Base-by-base conservation (phyloP, 1,139 yeast genomes). In the Debaryomycetaceae sp. region DNA sequence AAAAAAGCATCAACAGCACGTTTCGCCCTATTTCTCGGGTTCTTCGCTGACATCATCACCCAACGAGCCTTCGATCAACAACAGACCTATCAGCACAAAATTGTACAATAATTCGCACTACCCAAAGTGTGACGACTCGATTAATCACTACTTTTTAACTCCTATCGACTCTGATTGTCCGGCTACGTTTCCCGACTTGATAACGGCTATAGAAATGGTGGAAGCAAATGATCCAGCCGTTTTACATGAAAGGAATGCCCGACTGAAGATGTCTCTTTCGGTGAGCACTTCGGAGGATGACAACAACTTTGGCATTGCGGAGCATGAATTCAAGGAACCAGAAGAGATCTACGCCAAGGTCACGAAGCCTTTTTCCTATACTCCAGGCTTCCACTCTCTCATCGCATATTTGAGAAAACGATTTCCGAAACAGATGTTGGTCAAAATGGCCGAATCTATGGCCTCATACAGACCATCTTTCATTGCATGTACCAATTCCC, bases 391-490 rank as follows among this genome's bases (percentile, higher is more conserved):
- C 62, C 97, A 89, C 63, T 81, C 85, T 39, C 72, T 93, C 45
- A 82, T 88, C 56, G 78, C 83, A 14, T 91, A 91, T 61, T 69
- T 93, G 47, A 71, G 86, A 46, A 72, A 78, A 37, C 66, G 98
- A 43, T 90, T 93, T 59, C 78, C 81, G 42, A 80, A 82, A 48
- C 75, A 75, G 30, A 83, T 85, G 68, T 73, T 91, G 50, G 85
- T 90, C 44, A 79, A 84, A 47, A 86, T 93, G 83, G 93, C 96
- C 3, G 85, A 86, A 56, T 82, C 88, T 8, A 87, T 93, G 85
- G 95, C 97, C 0, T 81, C 83, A 41, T 90, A 90, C 57, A 70
- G 98, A 50, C 97, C 98, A 1, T 82, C 90, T 7, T 91, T 91
- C 60, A 90, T 91, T 54, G 97, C 97, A 1, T 87, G 96, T 57